Percentiles rank a stretch among this genome's conserved stretches.
Conservation (phyloP, 306 rosid genomes). For the Dryas alaskensis region DNA sequence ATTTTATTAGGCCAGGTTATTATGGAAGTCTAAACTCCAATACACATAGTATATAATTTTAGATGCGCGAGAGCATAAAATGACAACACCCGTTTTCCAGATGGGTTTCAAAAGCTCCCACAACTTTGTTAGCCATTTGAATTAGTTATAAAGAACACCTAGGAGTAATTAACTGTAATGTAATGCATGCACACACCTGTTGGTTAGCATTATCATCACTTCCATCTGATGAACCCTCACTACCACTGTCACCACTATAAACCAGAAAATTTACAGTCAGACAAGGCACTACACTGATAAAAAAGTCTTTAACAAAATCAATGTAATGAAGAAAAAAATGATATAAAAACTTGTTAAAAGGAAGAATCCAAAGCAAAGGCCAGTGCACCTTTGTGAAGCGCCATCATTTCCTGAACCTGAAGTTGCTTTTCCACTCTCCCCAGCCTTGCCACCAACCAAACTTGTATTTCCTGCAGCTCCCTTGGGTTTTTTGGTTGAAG, state of each 20-base stretch:
- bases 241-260: constrained; percentile 82
- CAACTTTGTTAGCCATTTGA: constrained; percentile 4
- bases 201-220: constrained; percentile 80
- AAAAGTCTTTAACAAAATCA: neutral
- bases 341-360: constrained; percentile 19
- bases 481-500: constrained; percentile 61
- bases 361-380: constrained; percentile 21
- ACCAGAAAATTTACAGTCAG: constrained; percentile 8
- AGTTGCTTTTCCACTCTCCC: constrained; percentile 75
- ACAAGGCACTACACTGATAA: neutral
- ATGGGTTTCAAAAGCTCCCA: neutral
- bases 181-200: constrained; percentile 48
- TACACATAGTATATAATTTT: neutral
- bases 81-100: neutral
- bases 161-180: constrained; percentile 10
- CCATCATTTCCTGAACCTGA: constrained; percentile 94
- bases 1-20: constrained; percentile 13
- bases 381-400: constrained; percentile 74
- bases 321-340: constrained; percentile 8
- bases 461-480: constrained; percentile 52
- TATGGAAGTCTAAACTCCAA: neutral
- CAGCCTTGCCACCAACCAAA: constrained; percentile 52
- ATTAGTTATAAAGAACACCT: constrained; percentile 12
- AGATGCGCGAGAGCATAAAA: neutral
- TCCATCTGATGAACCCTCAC: constrained; percentile 82